phyloP scores from a whole-genome alignment of 768 basidiomycete species.

The Xerocomellus chrysenteron region DNA sequence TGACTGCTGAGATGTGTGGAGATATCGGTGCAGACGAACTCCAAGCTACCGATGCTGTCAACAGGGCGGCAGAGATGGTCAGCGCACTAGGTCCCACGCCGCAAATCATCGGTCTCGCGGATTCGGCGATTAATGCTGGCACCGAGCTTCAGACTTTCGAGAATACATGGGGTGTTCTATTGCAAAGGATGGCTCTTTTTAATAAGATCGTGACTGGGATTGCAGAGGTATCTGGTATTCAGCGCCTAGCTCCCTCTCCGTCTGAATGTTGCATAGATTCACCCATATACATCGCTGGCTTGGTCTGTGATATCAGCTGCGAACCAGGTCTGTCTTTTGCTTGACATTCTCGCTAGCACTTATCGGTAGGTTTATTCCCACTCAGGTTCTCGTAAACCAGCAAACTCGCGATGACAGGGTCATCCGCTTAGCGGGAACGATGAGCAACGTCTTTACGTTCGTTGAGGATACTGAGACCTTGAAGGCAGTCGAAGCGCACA shows the following conservation, averaged over 20 bases:
- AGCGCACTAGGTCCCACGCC: not conserved
- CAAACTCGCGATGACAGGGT: slow-evolving; percentile 14
- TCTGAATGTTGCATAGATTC: slow-evolving; percentile 11
- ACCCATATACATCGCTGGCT: slow-evolving; percentile 19
- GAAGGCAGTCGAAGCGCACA: slow-evolving; percentile 10
- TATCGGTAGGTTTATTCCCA: not conserved
- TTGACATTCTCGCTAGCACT: not conserved
- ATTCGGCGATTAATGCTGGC: not conserved
- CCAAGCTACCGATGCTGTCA: slow-evolving; percentile 15
- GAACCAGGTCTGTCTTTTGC: slow-evolving; percentile 9
- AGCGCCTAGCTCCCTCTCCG: not conserved
- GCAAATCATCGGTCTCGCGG: not conserved
- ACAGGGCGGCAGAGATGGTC: not conserved
- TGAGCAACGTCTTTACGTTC: slow-evolving; percentile 14
- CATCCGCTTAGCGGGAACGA: slow-evolving; percentile 17
- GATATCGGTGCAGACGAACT: slow-evolving; percentile 3
- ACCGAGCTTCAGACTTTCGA: slow-evolving; percentile 14
- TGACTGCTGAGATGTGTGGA: not conserved
- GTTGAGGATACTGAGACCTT: slow-evolving; percentile 9
- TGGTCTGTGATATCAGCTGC: slow-evolving; percentile 25
- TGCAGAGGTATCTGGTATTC: slow-evolving; percentile 10
- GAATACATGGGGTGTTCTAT: slow-evolving; percentile 15
- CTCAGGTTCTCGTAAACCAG: slow-evolving; percentile 19
- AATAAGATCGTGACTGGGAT: slow-evolving; percentile 10
- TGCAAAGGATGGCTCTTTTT: slow-evolving; percentile 13